Conservation (phyloP, 768 basidiomycete species). For the Suillus alpinus region DNA sequence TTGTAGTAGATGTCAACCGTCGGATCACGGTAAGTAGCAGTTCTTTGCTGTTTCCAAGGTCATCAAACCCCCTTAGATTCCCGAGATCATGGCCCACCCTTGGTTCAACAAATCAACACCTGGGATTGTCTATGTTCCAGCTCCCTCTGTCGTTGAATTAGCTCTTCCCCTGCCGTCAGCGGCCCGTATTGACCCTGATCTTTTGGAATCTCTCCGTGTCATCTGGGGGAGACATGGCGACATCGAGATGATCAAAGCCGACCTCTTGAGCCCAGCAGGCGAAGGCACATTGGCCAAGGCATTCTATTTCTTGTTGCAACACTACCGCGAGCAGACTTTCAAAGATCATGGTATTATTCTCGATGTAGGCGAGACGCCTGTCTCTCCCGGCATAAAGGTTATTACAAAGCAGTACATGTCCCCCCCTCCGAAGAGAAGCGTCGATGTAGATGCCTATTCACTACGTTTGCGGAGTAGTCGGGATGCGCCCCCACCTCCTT, state of each 20-base stretch:
- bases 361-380: constrained; percentile 25
- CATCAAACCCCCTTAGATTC: constrained; percentile 53
- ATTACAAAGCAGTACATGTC: constrained; percentile 42
- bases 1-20: constrained; percentile 77
- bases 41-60: constrained; percentile 6
- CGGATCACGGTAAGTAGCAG: constrained; percentile 70
- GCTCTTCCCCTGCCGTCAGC: constrained; percentile 68
- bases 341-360: constrained; percentile 51
- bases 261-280: constrained; percentile 68
- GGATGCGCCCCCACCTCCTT: constrained; percentile 26
- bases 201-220: constrained; percentile 73
- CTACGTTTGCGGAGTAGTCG: constrained; percentile 21
- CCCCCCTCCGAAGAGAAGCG: constrained; percentile 33
- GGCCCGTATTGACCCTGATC: constrained; percentile 70
- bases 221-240: constrained; percentile 82
- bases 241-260: constrained; percentile 52
- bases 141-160: constrained; percentile 65
- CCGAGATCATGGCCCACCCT: constrained; percentile 81
- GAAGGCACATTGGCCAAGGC: constrained; percentile 79
- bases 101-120: constrained; percentile 64
- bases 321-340: constrained; percentile 66
- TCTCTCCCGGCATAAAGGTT: constrained; percentile 22
- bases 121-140: constrained; percentile 43
- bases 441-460: constrained; percentile 13
- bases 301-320: constrained; percentile 81